These are phyloP conservation scores for Acacia confusa DNA, from an alignment of 306 rosid species.

Conservation along the genomic window DNA sequence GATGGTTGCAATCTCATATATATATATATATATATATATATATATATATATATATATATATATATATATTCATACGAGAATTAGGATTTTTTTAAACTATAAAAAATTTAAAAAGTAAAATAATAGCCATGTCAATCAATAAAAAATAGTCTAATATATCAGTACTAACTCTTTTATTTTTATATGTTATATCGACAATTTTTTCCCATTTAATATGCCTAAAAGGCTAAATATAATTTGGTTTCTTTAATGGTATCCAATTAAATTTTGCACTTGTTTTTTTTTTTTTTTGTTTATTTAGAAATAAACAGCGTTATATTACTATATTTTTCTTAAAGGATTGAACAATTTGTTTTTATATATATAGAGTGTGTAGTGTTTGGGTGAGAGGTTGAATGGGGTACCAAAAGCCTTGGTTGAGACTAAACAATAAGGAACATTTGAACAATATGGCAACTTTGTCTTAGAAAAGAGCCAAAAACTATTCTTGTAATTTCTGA, in stretches of 20 bases:
- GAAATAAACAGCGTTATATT: background rate
- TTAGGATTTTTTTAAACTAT: background rate
- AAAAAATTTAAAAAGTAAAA: background rate
- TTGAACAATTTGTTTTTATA: background rate
- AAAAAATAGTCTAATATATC: background rate
- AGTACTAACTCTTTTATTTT: background rate
- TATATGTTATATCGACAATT: background rate
- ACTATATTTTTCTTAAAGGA: background rate
- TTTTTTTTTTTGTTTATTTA: background rate
- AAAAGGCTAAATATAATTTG: background rate
- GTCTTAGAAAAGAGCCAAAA: background rate
- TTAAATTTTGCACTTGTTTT: too few relatives aligned
- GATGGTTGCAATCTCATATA: background rate
- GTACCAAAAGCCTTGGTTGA: background rate
- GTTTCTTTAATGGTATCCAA: background rate
- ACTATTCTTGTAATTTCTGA: background rate
- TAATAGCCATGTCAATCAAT: too few relatives aligned
- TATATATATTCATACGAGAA: background rate
- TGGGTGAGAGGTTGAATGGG: background rate
- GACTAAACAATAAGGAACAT: background rate
- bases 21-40: too few relatives aligned
- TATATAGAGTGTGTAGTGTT: background rate
- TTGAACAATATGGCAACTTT: background rate
- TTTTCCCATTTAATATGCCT: background rate
- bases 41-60: too few relatives aligned